Conservation (phyloP, 192 early-diverging fungal genomes). For the Coemansia interrupta region DNA sequence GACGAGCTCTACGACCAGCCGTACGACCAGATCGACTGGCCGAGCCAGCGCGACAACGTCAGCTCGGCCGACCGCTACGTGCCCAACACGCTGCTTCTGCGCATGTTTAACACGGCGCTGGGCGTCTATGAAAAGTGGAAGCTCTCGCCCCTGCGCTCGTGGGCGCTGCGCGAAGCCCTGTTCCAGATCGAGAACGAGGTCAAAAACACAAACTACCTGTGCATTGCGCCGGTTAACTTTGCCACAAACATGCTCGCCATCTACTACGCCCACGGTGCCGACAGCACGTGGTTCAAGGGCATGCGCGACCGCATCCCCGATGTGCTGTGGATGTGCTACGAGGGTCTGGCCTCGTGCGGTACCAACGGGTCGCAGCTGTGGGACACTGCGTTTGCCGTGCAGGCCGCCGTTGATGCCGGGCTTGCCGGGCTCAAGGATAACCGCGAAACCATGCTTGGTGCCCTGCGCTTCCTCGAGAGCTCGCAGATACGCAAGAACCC, state of each 20-base stretch:
- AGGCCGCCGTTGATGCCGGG: slow-evolving; percentile 77
- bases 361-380: slow-evolving; percentile 97
- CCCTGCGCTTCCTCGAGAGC: slow-evolving; percentile 81
- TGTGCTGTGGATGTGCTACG: slow-evolving; percentile 87
- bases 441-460: slow-evolving; percentile 61
- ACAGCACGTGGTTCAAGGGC: slow-evolving; percentile 71
- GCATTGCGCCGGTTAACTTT: slow-evolving; percentile 96
- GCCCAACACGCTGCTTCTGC: slow-evolving; percentile 75
- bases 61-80: slow-evolving; percentile 76
- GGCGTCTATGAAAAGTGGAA: slow-evolving; percentile 73
- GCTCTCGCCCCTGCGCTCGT: slow-evolving; percentile 53
- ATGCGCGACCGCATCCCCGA: slow-evolving; percentile 73
- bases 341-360: slow-evolving; percentile 92
- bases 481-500: slow-evolving; percentile 78
- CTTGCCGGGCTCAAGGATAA: slow-evolving; percentile 70
- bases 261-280: slow-evolving; percentile 80
- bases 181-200: slow-evolving; percentile 85
- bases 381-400: slow-evolving; percentile 87
- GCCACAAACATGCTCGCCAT: slow-evolving; percentile 85
- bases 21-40: slow-evolving; percentile 85
- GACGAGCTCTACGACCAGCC: slow-evolving; percentile 87
- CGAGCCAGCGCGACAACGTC: slow-evolving; percentile 75
- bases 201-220: slow-evolving; percentile 81
- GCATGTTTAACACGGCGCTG: slow-evolving; percentile 68
- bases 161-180: slow-evolving; percentile 72